phyloP scores from a whole-genome alignment of 2,329 filamentous ascomycete genomes.

The Neoscytalidium dimidiatum region DNA sequence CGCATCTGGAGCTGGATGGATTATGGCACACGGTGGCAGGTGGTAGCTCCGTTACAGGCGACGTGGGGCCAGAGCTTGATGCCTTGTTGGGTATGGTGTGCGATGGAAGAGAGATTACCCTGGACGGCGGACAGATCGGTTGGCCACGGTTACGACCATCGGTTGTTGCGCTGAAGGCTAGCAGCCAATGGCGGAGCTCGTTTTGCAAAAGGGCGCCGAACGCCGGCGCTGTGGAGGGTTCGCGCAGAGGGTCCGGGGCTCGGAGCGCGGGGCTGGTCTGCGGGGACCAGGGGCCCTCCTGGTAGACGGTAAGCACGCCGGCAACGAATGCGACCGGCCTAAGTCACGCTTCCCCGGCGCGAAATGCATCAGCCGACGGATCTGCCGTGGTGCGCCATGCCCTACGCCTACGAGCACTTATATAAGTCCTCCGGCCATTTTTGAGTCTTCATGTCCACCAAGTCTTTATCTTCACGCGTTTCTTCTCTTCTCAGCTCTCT shows the following conservation, averaged over 20 bases:
- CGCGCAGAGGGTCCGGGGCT: not conserved
- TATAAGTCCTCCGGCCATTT: conserved; percentile 5
- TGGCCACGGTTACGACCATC: conserved; percentile 13
- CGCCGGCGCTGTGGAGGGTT: not conserved
- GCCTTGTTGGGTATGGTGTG: not conserved
- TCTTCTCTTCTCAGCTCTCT: not conserved
- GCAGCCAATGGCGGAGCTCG: not conserved
- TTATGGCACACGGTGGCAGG: not conserved
- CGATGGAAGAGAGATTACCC: conserved; percentile 17
- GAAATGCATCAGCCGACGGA: conserved; percentile 16
- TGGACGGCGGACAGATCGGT: not conserved
- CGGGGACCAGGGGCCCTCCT: conserved; percentile 15
- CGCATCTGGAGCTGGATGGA: conserved; percentile 5
- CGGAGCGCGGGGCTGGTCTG: conserved; percentile 6
- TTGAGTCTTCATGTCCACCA: not conserved
- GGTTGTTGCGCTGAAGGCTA: not conserved
- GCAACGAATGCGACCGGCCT: not conserved
- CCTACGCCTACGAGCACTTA: not conserved
- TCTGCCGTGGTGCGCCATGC: conserved; percentile 14
- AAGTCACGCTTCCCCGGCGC: conserved; percentile 1
- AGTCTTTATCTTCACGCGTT: not conserved
- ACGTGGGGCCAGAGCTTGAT: conserved; percentile 9
- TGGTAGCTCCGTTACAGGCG: not conserved
- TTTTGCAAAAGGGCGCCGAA: conserved; percentile 8
- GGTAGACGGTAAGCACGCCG: conserved; percentile 6